Evolutionary conservation across 73 alveolate species (phyloP).

Genomic region (Tetrahymena borealis): DNA sequence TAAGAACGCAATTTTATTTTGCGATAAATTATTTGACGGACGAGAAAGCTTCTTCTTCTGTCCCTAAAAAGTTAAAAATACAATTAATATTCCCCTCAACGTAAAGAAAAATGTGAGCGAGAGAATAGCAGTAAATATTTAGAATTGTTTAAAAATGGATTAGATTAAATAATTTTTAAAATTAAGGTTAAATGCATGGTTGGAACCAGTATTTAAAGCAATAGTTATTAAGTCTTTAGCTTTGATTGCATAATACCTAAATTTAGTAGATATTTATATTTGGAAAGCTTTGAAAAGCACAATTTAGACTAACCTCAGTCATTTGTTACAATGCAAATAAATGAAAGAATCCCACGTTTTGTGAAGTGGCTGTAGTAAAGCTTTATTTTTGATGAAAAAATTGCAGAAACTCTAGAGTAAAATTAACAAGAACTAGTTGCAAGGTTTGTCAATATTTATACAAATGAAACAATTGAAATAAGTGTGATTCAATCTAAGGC

Average conservation of each 20-base stretch:
- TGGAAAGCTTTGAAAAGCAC: conserved; percentile 1
- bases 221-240: conserved; percentile 7
- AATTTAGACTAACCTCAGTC: conserved; percentile 3
- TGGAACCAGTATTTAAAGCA: background rate
- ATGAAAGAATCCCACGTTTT: conserved; percentile 40
- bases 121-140: background rate
- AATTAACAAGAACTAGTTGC: conserved; percentile 4
- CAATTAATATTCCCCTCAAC: background rate
- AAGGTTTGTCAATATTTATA: conserved; percentile 4
- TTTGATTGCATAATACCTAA: background rate
- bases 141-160: background rate
- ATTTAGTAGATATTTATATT: conserved; percentile 9
- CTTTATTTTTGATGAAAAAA: conserved; percentile 17
- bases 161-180: background rate
- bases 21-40: conserved; percentile 23
- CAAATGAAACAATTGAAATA: background rate
- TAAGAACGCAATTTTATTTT: conserved; percentile 6
- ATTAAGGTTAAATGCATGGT: background rate
- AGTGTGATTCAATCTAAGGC: conserved; percentile 7
- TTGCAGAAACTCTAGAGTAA: conserved; percentile 4
- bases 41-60: conserved; percentile 3
- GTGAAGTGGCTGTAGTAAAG: conserved; percentile 39
- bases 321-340: conserved; percentile 24
- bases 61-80: background rate
- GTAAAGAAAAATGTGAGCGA: conserved; percentile 1